Conservation (phyloP, 352 stramenopile genomes). For the Phytophthora nicotianae region DNA sequence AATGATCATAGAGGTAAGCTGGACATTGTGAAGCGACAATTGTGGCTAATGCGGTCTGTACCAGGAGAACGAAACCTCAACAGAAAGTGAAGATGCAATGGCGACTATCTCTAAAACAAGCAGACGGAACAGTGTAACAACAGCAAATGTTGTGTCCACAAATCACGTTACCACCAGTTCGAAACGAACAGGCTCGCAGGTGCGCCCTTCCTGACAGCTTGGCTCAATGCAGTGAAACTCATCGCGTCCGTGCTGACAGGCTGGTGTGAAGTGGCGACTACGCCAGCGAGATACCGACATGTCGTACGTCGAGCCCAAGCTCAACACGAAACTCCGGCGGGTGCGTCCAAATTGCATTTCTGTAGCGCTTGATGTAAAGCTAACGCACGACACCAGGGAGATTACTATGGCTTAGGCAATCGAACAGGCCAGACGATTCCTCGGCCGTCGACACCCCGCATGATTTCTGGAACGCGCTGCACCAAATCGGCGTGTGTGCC, state of each 20-base stretch:
- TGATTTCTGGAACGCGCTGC: constrained; percentile 18
- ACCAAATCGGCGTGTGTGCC: constrained; percentile 23
- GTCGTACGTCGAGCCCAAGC: constrained; percentile 64
- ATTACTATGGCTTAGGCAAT: constrained; percentile 70
- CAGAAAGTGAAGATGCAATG: not conserved
- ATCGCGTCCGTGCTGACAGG: constrained; percentile 10
- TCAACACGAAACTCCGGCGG: constrained; percentile 68
- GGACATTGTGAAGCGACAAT: not conserved
- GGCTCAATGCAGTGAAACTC: not conserved
- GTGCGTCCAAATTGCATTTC: constrained; percentile 30
- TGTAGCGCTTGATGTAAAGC: constrained; percentile 3
- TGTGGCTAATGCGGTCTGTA: constrained; percentile 8
- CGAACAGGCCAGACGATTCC: constrained; percentile 17
- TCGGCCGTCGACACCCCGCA: constrained; percentile 17
- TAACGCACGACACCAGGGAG: constrained; percentile 42
- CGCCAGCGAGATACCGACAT: constrained; percentile 45
- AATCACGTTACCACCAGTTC: not conserved
- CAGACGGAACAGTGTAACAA: not conserved
- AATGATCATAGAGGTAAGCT: constrained; percentile 10
- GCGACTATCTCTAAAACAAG: not conserved
- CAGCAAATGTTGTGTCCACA: not conserved
- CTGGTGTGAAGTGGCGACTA: constrained; percentile 30
- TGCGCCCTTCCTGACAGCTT: constrained; percentile 5
- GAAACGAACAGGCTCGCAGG: constrained; percentile 17
- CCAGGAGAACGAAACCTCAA: constrained; percentile 5